Evolutionary conservation across 495 filamentous ascomycete species (phyloP), one percentile per base, ranked within the genome.

Genomic region (Patellaria atrata): DNA sequence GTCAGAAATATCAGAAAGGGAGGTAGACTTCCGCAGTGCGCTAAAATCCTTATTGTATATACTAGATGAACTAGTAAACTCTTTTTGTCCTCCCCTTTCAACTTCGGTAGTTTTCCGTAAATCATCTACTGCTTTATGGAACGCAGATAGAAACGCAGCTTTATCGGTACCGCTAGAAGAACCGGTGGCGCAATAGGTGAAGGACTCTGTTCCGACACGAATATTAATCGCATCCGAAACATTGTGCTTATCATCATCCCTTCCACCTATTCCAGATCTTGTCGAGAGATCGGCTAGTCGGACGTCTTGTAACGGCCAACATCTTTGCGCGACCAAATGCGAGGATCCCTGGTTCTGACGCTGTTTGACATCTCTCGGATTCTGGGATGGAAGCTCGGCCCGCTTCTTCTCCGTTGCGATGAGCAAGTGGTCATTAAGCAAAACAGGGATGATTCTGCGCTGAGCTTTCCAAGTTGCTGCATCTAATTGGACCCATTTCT

Each of bases 391-490:
- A 25, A 73, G 69, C 30, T 96, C 85, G 2, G 73, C 64, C 35
- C 85, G 79, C 53, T 83, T 82, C 56, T 91, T 92, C 63, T 92
- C 93, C 41, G 80, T 79, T 0, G 91, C 89, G 24, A 99, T 64
- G 14, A 99, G 63, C 5, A 99, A 60, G 51, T 99, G 86, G 48
- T 99, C 89, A 51, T 99, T 99, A 4, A 99, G 67, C 33, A 99
- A 60, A 26, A 94, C 79, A 21, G 96, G 71, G 48, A 89, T 81
- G 48, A 94, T 82, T 11, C 82, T 69, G 12, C 85, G 65, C 32
- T 79, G 62, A 0, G 85, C 71, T 57, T 91, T 93, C 77, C 89
- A 96, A 0, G 89, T 99, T 11, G 89, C 89, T 29, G 86, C 85
- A 56, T 99, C 91, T 33, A 99, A 63, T 62, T 99, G 85, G 23